A percentile compares a stretch with the other conserved stretches of the same genome.
These are phyloP conservation scores for Globisporangium viniferum DNA, from an alignment of 352 stramenopile species.

Conservation along the genomic window DNA sequence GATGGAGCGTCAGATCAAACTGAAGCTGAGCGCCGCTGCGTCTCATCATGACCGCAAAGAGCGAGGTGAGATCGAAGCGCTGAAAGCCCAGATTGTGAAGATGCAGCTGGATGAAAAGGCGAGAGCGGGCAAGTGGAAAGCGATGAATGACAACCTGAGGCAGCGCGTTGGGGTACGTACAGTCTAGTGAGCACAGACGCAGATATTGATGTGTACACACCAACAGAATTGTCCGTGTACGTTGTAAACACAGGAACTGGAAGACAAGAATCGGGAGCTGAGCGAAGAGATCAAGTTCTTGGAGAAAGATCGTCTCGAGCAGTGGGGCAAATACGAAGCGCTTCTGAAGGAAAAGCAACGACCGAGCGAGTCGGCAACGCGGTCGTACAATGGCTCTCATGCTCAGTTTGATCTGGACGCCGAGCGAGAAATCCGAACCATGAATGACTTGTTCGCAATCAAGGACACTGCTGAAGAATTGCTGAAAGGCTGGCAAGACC, in stretches of 20 bases:
- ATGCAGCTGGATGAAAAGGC: slow-evolving; percentile 72
- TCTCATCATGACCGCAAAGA: slow-evolving; percentile 60
- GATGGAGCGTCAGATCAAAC: slow-evolving; percentile 70
- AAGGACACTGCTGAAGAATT: slow-evolving; percentile 38
- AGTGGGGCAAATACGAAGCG: slow-evolving; percentile 70
- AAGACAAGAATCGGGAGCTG: slow-evolving; percentile 70
- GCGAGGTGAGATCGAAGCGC: slow-evolving; percentile 57
- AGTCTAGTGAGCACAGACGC: neutral
- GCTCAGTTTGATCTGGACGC: slow-evolving; percentile 12
- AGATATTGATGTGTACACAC: neutral
- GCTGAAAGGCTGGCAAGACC: slow-evolving; percentile 29
- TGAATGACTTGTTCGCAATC: slow-evolving; percentile 39
- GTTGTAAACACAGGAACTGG: slow-evolving; percentile 48
- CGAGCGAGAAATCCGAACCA: slow-evolving; percentile 24
- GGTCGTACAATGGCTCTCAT: neutral
- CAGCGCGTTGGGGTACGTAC: slow-evolving; percentile 56
- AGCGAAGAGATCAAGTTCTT: slow-evolving; percentile 77
- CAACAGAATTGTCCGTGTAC: neutral
- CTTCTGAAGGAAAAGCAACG: slow-evolving; percentile 45
- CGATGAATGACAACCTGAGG: slow-evolving; percentile 57
- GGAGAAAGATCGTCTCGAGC: slow-evolving; percentile 66
- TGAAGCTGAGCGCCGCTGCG: slow-evolving; percentile 53
- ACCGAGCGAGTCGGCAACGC: neutral
- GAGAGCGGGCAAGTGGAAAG: slow-evolving; percentile 59
- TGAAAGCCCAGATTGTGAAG: slow-evolving; percentile 83